Conservation (phyloP, 2,329 filamentous ascomycete genomes). For the Phaeophleospora eucalypticola region DNA sequence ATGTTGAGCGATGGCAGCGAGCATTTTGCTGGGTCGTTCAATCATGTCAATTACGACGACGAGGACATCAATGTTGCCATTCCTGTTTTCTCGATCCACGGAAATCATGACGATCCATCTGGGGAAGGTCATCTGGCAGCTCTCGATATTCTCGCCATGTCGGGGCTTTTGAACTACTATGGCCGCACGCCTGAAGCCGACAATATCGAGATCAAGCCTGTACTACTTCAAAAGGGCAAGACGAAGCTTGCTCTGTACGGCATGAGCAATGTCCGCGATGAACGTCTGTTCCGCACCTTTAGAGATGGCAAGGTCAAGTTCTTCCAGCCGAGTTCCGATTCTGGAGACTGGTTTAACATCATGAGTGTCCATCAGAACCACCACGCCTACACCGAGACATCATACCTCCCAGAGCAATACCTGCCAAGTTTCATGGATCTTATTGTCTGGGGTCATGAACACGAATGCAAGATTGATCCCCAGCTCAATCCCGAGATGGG, state of each 20-base stretch:
- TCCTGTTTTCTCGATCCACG: constrained; percentile 96
- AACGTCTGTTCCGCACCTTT: constrained; percentile 90
- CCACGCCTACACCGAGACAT: constrained; percentile 82
- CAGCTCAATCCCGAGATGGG: constrained; percentile 76
- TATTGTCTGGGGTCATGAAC: constrained; percentile 95
- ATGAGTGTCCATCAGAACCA: constrained; percentile 97
- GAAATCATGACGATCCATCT: constrained; percentile 97
- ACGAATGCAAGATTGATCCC: constrained; percentile 90
- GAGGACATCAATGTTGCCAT: constrained; percentile 95
- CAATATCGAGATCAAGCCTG: constrained; percentile 86
- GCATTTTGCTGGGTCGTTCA: constrained; percentile 74
- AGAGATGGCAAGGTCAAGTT: constrained; percentile 91
- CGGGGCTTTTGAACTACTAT: constrained; percentile 92
- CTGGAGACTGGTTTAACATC: constrained; percentile 90
- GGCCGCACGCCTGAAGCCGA: constrained; percentile 87
- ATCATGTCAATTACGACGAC: constrained; percentile 97
- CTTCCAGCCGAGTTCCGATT: constrained; percentile 75
- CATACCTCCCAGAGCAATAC: constrained; percentile 92
- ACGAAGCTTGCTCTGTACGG: constrained; percentile 94
- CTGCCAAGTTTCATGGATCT: constrained; percentile 87
- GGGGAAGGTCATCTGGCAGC: constrained; percentile 90
- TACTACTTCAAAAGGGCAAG: constrained; percentile 85
- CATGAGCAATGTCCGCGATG: constrained; percentile 92
- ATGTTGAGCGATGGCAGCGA: constrained; percentile 90
- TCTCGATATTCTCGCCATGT: constrained; percentile 83